Evolutionary conservation across 2,329 filamentous ascomycete genomes (phyloP).

Genomic region (Aspergillus aculeatus): DNA sequence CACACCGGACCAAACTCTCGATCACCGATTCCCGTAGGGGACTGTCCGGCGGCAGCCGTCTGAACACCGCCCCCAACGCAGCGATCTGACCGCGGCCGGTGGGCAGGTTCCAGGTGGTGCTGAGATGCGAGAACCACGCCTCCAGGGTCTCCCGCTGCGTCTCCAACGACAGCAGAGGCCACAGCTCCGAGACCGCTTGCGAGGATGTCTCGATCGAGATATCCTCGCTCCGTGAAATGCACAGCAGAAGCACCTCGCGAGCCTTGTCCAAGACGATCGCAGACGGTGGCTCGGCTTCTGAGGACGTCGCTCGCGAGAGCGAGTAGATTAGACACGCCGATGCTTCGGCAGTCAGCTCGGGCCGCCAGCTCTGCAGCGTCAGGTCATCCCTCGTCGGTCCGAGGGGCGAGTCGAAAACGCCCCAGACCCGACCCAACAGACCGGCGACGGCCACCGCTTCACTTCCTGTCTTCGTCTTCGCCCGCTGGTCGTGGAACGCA

Average conservation of each 20-base stretch:
- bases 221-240: slow-evolving; percentile 42
- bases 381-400: slow-evolving; percentile 40
- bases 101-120: slow-evolving; percentile 36
- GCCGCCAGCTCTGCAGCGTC: slow-evolving; percentile 39
- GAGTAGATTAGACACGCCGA: slow-evolving; percentile 40
- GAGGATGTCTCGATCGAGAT: slow-evolving; percentile 43
- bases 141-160: slow-evolving; percentile 38
- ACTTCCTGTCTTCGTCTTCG: slow-evolving; percentile 7
- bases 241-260: slow-evolving; percentile 38
- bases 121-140: slow-evolving; percentile 41
- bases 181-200: slow-evolving; percentile 40
- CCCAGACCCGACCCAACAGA: slow-evolving; percentile 36
- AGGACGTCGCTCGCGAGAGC: slow-evolving; percentile 31
- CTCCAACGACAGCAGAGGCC: slow-evolving; percentile 33
- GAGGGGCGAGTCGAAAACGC: slow-evolving; percentile 35
- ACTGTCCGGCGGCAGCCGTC: slow-evolving; percentile 27
- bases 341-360: slow-evolving; percentile 45
- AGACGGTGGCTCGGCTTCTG: slow-evolving; percentile 18
- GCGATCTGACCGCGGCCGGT: slow-evolving; percentile 46
- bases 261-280: slow-evolving; percentile 28
- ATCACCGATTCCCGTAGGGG: slow-evolving; percentile 30
- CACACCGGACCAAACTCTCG: slow-evolving; percentile 34
- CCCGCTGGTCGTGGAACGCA: slow-evolving; percentile 27
- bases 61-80: slow-evolving; percentile 43
- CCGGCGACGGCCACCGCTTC: slow-evolving; percentile 27